phyloP scores from a whole-genome alignment of 257 asterid species.

The Solanum medicagineum region DNA sequence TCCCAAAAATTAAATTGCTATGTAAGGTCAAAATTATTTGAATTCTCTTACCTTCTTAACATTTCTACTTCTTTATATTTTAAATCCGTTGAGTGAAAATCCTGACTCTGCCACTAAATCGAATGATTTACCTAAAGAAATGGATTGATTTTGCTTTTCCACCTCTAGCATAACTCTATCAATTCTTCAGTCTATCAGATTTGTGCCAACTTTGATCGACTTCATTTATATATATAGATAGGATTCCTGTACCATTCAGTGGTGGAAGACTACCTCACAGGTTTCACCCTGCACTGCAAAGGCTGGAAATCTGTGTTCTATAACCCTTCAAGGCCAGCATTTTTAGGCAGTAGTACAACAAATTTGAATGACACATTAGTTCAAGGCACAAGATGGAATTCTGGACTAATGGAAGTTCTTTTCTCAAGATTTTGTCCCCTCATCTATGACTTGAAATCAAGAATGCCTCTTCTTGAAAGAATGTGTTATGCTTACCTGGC shows the following conservation, averaged over 20 bases:
- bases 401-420: slow-evolving; percentile 29
- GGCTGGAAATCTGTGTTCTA: slow-evolving; percentile 42
- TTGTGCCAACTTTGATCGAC: background rate
- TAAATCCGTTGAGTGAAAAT: background rate
- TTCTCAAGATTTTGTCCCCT: slow-evolving; percentile 21
- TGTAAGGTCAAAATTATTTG: background rate
- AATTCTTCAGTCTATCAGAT: background rate
- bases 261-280: slow-evolving; percentile 40
- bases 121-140: background rate
- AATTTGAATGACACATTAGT: slow-evolving; percentile 31
- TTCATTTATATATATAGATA: slow-evolving; percentile 26
- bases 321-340: slow-evolving; percentile 30
- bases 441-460: slow-evolving; percentile 19
- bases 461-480: slow-evolving; percentile 18
- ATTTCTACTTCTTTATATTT: background rate
- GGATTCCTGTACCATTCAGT: slow-evolving; percentile 38
- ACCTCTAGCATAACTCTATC: background rate
- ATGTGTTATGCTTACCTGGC: slow-evolving; percentile 12
- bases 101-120: background rate
- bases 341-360: slow-evolving; percentile 35
- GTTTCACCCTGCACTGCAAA: slow-evolving; percentile 31
- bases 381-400: slow-evolving; percentile 42
- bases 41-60: background rate
- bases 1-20: background rate
- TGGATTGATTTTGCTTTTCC: background rate